phyloP scores from a whole-genome alignment of 192 early-diverging fungal genomes.

The Glomus cerebriforme region DNA sequence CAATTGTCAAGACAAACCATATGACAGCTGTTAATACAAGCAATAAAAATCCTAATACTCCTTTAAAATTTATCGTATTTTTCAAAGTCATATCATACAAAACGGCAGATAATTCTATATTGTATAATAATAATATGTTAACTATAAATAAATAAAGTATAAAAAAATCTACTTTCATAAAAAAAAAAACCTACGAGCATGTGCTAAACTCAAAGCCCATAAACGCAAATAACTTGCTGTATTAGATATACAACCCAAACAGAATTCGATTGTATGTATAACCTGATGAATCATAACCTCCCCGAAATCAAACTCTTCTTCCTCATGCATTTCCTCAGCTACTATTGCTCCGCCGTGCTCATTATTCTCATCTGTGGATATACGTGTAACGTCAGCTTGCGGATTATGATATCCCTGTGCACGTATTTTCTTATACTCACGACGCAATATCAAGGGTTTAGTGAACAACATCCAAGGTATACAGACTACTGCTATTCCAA shows the following conservation, averaged over 20 bases:
- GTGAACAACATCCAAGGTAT: constrained; percentile 97
- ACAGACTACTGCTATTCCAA: constrained; percentile 83
- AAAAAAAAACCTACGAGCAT: constrained; percentile 71
- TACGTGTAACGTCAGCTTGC: constrained; percentile 48
- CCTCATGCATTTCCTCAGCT: constrained; percentile 66
- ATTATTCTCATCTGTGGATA: constrained; percentile 45
- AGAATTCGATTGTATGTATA: constrained; percentile 99
- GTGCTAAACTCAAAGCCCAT: constrained; percentile 97
- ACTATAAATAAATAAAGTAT: too few relatives aligned
- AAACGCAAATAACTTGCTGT: constrained; percentile 98
- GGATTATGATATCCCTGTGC: constrained; percentile 74
- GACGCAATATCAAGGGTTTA: constrained; percentile 86
- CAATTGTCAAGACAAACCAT: constrained; percentile 87
- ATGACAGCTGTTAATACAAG: constrained; percentile 78
- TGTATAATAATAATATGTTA: constrained; percentile 2
- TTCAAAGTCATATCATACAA: constrained; percentile 92
- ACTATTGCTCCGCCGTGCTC: constrained; percentile 54
- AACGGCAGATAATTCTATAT: constrained; percentile 88
- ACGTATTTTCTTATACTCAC: constrained; percentile 76
- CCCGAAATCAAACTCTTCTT: constrained; percentile 87
- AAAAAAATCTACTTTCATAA: background rate
- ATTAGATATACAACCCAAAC: constrained; percentile 94
- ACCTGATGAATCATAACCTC: constrained; percentile 96
- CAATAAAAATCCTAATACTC: constrained; percentile 63
- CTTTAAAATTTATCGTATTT: constrained; percentile 51